Evolutionary conservation across 1,284 basidiomycete species (phyloP), one percentile per base, ranked within the genome.

Genomic region (Ustilago cynodontis): DNA sequence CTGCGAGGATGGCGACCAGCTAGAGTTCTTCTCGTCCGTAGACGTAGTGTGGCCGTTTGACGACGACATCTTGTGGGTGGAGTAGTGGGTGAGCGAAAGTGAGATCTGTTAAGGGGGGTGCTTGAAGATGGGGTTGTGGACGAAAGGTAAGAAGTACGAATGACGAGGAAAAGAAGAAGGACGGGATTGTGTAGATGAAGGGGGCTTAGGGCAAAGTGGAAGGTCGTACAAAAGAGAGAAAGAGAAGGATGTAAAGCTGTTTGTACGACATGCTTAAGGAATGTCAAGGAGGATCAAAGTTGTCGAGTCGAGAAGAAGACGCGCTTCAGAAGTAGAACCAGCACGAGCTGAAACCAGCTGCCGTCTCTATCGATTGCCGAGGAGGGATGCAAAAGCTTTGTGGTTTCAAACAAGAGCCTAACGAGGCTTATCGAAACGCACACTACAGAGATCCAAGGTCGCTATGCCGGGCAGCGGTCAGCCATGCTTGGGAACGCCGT

Each of bases 1-100:
- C n/a, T 68, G 65, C 22, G 65, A 57, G 24, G 65, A 68, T 14
- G 65, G 65, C 47, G 65, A 68, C 54, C 59, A 68, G 55, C 28
- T 57, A 49, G 58, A 68, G 49, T 20, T 58, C 65, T 68, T 68
- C 41, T 68, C 65, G 37, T 67, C 65, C 54, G 49, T 62, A 16
- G 54, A 49, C 53, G 53, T 62, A 13, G 41, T 53, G 31, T 61
- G 59, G n/a, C 65, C 65, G 26, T 59, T 61, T 14, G 65, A 58
- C 4, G 59, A 57, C 43, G 65, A 26, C 65, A 68, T 68, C 35
- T 43, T 62, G 54, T 31, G 22, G 2, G 3, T 39, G 24, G 26
- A 41, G 35, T 22, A 16, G 37, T 47, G 52, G 10, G 39, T 18
- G 52, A 39, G 9, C 18, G 33, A 45, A 13, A 47, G 20, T 14